A percentile compares a stretch with the other conserved stretches of the same genome.
Evolutionary conservation across 768 basidiomycete species (phyloP).

Genomic region (Collybiopsis luxurians): DNA sequence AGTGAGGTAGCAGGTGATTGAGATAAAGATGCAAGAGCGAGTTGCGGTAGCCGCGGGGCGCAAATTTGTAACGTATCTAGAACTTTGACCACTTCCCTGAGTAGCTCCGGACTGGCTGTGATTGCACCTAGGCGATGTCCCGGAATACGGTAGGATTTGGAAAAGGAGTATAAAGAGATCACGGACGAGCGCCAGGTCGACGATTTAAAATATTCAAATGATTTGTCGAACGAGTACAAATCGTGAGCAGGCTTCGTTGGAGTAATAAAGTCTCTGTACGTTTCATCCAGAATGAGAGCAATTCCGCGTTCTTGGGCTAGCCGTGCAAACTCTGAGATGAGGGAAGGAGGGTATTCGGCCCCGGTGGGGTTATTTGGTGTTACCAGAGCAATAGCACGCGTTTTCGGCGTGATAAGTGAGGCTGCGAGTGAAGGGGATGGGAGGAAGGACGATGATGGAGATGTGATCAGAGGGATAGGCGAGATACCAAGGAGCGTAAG

Average conservation of each 20-base stretch:
- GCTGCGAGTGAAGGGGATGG: slow-evolving; percentile 54
- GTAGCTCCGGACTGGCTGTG: slow-evolving; percentile 54
- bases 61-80: slow-evolving; percentile 84
- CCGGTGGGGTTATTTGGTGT: slow-evolving; percentile 84
- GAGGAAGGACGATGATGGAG: slow-evolving; percentile 50
- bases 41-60: slow-evolving; percentile 68
- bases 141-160: slow-evolving; percentile 78
- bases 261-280: slow-evolving; percentile 80
- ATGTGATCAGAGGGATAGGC: slow-evolving; percentile 51
- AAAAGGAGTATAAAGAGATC: slow-evolving; percentile 77
- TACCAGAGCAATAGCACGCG: slow-evolving; percentile 70
- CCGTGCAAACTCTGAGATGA: slow-evolving; percentile 56
- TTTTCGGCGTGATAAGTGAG: slow-evolving; percentile 51
- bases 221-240: too few species aligned
- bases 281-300: slow-evolving; percentile 82
- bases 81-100: slow-evolving; percentile 46
- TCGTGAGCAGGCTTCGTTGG: slow-evolving; percentile 20
- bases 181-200: slow-evolving; percentile 56
- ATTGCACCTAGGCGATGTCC: slow-evolving; percentile 79
- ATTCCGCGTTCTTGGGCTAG: slow-evolving; percentile 54
- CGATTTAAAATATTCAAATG: too few species aligned
- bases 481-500: slow-evolving; percentile 61
- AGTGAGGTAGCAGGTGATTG: not conserved
- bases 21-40: slow-evolving; percentile 41
- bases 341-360: slow-evolving; percentile 54